phyloP scores from a whole-genome alignment of 1,284 basidiomycete genomes.

The Quambalaria eucalypti region DNA sequence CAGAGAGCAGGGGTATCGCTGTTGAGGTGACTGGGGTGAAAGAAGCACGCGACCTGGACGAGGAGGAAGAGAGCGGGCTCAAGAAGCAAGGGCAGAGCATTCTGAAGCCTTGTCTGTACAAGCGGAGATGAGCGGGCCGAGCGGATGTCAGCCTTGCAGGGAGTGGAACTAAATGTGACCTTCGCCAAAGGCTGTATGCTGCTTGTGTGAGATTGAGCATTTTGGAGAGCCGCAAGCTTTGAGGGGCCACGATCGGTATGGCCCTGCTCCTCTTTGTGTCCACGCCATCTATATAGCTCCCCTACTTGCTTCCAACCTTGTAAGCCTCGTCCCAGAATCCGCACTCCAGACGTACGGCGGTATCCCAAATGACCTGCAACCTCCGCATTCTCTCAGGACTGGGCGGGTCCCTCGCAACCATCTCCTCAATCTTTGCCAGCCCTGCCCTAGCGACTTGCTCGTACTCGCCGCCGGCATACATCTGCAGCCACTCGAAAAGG shows the following conservation, averaged over 20 bases:
- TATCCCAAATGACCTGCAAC: conserved; percentile 65
- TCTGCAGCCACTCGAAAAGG: conserved; percentile 6
- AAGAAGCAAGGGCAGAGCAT: conserved; percentile 56
- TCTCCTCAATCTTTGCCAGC: conserved; percentile 16
- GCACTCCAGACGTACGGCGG: conserved; percentile 62
- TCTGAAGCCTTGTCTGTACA: conserved; percentile 92
- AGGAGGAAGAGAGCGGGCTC: conserved; percentile 40
- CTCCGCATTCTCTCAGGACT: conserved; percentile 58
- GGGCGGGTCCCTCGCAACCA: conserved; percentile 56
- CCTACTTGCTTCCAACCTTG: not conserved
- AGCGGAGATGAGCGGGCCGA: conserved; percentile 72
- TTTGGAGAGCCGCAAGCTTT: too few relatives aligned
- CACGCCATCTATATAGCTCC: too few relatives aligned
- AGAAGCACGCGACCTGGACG: conserved; percentile 57
- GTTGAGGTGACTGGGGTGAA: conserved; percentile 48
- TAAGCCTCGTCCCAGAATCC: conserved; percentile 81
- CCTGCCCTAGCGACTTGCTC: not conserved
- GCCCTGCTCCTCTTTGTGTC: too few relatives aligned
- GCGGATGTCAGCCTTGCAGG: too few relatives aligned
- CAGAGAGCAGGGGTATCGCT: conserved; percentile 1
- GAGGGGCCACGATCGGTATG: too few relatives aligned
- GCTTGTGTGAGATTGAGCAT: too few relatives aligned
- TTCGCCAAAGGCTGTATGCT: too few relatives aligned
- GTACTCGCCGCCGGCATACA: conserved; percentile 59
- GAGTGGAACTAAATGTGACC: too few relatives aligned